A percentile compares a stretch with the other conserved stretches of the same genome.
These are phyloP conservation scores for Solanum neorickii DNA, from an alignment of 257 asterid species.

Conservation along the genomic window DNA sequence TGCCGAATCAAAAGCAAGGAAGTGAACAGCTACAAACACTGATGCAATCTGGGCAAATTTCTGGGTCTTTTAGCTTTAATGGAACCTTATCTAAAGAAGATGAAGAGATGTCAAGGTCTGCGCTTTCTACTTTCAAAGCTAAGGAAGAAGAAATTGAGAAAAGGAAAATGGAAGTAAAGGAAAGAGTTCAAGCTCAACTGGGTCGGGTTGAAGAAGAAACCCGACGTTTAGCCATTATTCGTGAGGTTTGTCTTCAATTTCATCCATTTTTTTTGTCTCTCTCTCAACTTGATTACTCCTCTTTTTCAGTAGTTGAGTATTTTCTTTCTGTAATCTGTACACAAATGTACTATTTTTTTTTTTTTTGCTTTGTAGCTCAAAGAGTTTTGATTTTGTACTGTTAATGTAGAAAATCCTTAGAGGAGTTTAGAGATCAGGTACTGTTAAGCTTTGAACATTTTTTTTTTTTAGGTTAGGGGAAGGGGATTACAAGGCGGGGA, in stretches of 20 bases:
- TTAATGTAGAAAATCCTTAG: not conserved
- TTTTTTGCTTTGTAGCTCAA: not conserved
- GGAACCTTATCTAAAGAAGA: constrained; percentile 64
- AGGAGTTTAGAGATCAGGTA: not conserved
- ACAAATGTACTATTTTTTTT: not conserved
- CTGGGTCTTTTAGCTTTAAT: constrained; percentile 76
- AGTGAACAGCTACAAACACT: constrained; percentile 54
- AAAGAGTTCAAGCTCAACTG: constrained; percentile 80
- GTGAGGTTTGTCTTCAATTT: constrained; percentile 42
- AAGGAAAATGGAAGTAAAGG: constrained; percentile 83
- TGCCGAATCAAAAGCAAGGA: constrained; percentile 53
- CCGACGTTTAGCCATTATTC: constrained; percentile 68
- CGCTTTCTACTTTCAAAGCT: constrained; percentile 78
- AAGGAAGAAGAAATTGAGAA: constrained; percentile 98
- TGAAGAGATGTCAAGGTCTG: constrained; percentile 90
- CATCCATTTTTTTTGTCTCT: not conserved
- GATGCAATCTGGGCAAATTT: constrained; percentile 64
- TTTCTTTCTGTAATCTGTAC: not conserved
- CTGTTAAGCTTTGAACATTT: not conserved
- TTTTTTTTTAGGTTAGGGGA: not conserved
- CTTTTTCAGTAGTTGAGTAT: not conserved
- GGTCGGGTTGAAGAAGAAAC: constrained; percentile 97
- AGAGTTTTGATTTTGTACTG: not conserved
- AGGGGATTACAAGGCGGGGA: not conserved
- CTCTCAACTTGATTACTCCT: not conserved